These are phyloP conservation scores for Fomitopsis pulvina DNA, from an alignment of 768 basidiomycete genomes.

Conservation along the genomic window DNA sequence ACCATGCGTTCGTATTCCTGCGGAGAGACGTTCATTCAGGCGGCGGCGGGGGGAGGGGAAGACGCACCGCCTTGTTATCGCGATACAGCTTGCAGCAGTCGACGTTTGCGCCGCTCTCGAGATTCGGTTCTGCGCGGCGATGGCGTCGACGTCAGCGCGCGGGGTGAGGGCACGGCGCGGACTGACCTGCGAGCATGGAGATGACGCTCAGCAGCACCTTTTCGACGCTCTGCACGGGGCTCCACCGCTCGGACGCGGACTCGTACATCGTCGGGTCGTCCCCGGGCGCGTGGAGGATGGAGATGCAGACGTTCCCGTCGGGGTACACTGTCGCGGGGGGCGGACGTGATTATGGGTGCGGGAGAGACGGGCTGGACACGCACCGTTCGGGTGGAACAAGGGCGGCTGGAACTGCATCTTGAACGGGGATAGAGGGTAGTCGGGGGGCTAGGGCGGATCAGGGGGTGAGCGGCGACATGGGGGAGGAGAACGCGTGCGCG, in stretches of 20 bases:
- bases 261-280: slow-evolving; percentile 94
- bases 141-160: neutral
- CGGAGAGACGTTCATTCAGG: neutral
- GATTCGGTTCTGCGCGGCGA: slow-evolving; percentile 70
- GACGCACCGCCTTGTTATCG: slow-evolving; percentile 61
- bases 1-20: slow-evolving; percentile 86
- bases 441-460: slow-evolving; percentile 52
- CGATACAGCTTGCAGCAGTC: slow-evolving; percentile 96
- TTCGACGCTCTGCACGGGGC: slow-evolving; percentile 97
- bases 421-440: slow-evolving; percentile 97
- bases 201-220: slow-evolving; percentile 95
- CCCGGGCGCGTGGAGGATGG: slow-evolving; percentile 92
- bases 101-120: slow-evolving; percentile 96
- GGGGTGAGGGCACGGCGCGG: slow-evolving; percentile 20
- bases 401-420: slow-evolving; percentile 99
- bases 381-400: slow-evolving; percentile 95
- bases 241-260: slow-evolving; percentile 93
- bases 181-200: slow-evolving; percentile 97
- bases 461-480: neutral
- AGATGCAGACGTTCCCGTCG: slow-evolving; percentile 96
- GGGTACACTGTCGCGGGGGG: slow-evolving; percentile 64
- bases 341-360: neutral
- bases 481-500: neutral
- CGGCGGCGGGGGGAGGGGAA: neutral
- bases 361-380: slow-evolving; percentile 24